Evolutionary conservation across 495 filamentous ascomycete species (phyloP).

Genomic region (Evansstolkia leycettana): DNA sequence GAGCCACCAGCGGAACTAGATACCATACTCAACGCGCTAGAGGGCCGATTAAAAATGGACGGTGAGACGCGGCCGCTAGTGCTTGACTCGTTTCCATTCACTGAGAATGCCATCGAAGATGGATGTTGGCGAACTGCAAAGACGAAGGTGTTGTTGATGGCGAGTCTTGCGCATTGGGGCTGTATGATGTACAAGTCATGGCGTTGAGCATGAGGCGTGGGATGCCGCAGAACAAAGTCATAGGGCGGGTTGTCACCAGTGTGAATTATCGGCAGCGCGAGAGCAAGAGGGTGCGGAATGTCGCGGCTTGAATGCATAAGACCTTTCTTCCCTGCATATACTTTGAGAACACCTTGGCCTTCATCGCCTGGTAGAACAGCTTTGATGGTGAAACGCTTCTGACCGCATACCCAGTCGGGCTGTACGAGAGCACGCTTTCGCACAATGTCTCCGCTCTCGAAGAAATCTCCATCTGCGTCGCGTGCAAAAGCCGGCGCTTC

Average conservation of each 20-base stretch:
- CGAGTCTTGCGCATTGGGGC: slow-evolving; percentile 77
- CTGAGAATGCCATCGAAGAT: slow-evolving; percentile 39
- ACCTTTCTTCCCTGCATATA: slow-evolving; percentile 88
- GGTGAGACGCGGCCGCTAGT: slow-evolving; percentile 43
- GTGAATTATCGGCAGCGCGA: slow-evolving; percentile 85
- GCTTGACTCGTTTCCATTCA: slow-evolving; percentile 37
- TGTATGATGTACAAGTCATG: slow-evolving; percentile 96
- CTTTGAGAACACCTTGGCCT: slow-evolving; percentile 76
- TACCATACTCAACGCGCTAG: slow-evolving; percentile 71
- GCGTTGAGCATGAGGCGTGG: slow-evolving; percentile 89
- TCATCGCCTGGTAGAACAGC: slow-evolving; percentile 83
- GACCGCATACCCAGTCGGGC: slow-evolving; percentile 76
- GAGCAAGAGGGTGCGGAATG: slow-evolving; percentile 82
- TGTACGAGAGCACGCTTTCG: slow-evolving; percentile 82
- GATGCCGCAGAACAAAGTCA: slow-evolving; percentile 84
- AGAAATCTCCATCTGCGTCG: slow-evolving; percentile 82
- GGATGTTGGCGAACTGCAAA: slow-evolving; percentile 92
- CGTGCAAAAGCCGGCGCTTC: slow-evolving; percentile 68
- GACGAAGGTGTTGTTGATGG: slow-evolving; percentile 93
- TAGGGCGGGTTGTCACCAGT: slow-evolving; percentile 85
- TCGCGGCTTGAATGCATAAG: slow-evolving; percentile 93
- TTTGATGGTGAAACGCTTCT: slow-evolving; percentile 87
- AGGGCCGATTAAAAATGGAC: slow-evolving; percentile 57
- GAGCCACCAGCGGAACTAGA: slow-evolving; percentile 33
- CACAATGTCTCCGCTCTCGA: slow-evolving; percentile 80